Percentiles rank a stretch among this genome's conserved stretches.
Evolutionary conservation across 352 stramenopile genomes (phyloP).

Genomic region (Globisporangium radiosum): DNA sequence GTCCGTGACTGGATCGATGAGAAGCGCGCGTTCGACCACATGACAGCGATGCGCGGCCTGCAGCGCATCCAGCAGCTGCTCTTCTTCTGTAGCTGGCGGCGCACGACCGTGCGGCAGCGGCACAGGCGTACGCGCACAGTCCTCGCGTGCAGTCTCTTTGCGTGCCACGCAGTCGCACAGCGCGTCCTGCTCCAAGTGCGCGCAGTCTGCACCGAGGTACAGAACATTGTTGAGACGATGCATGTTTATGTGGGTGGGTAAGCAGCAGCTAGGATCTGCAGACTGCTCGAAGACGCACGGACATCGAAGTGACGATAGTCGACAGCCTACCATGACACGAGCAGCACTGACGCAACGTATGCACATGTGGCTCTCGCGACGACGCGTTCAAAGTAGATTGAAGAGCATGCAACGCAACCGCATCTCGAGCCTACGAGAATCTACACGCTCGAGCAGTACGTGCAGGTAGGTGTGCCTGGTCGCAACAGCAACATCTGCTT

Average conservation of each 20-base stretch:
- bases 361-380: too few species aligned
- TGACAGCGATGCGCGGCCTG: conserved; percentile 56
- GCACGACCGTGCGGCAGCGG: conserved; percentile 35
- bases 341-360: too few species aligned
- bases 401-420: conserved; percentile 1
- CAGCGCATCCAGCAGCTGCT: conserved; percentile 62
- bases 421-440: neutral
- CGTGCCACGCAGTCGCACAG: conserved; percentile 32
- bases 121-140: conserved; percentile 27
- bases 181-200: conserved; percentile 28
- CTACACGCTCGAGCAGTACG: conserved; percentile 9
- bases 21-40: conserved; percentile 66
- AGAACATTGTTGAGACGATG: too few species aligned
- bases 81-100: conserved; percentile 74
- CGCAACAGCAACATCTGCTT: neutral
- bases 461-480: conserved; percentile 1
- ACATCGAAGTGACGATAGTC: neutral
- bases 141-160: conserved; percentile 42
- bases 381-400: conserved; percentile 8
- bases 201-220: conserved; percentile 21
- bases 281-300: too few species aligned
- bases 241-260: too few species aligned
- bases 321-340: too few species aligned
- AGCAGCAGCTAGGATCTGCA: too few species aligned
- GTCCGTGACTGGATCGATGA: conserved; percentile 51